Conservation (phyloP, 139 green algal species). For the Zygnema cylindricum region DNA sequence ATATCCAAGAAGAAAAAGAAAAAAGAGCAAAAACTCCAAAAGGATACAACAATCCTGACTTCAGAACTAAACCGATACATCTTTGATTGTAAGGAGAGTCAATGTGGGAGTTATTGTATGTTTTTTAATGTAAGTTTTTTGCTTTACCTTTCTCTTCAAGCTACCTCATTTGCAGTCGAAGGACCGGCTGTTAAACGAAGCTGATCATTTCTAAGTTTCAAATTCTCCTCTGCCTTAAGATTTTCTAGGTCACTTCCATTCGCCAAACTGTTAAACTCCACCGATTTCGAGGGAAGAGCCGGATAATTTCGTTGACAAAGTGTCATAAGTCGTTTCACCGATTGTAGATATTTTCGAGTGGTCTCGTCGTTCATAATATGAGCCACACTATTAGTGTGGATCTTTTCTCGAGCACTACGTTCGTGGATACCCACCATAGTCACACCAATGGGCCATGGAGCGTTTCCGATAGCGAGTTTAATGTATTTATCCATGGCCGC, state of each 20-base stretch:
- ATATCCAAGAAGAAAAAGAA: no score
- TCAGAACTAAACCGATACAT: no score
- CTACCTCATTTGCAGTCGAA: not conserved
- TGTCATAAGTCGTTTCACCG: slow-evolving; percentile 62
- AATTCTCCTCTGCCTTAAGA: slow-evolving; percentile 43
- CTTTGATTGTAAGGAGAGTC: no score
- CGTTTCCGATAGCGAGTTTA: slow-evolving; percentile 91
- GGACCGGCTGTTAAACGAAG: not conserved
- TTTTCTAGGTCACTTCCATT: slow-evolving; percentile 57
- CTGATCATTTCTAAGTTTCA: not conserved
- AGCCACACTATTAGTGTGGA: slow-evolving; percentile 80
- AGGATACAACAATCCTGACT: no score
- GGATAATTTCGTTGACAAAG: slow-evolving; percentile 60
- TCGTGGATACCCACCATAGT: slow-evolving; percentile 92
- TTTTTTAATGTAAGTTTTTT: not conserved
- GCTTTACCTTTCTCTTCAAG: not conserved
- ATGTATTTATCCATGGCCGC: slow-evolving; percentile 95
- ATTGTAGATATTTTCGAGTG: slow-evolving; percentile 89
- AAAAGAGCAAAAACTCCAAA: no score
- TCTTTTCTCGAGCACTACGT: slow-evolving; percentile 94
- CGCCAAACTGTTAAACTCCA: slow-evolving; percentile 63
- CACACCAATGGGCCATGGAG: slow-evolving; percentile 96
- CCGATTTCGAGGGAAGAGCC: slow-evolving; percentile 51
- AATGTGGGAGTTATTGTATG: no score
- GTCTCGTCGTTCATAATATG: slow-evolving; percentile 99